Conservation (phyloP, 1,284 basidiomycete genomes). For the Moesziomyces globuligerus region DNA sequence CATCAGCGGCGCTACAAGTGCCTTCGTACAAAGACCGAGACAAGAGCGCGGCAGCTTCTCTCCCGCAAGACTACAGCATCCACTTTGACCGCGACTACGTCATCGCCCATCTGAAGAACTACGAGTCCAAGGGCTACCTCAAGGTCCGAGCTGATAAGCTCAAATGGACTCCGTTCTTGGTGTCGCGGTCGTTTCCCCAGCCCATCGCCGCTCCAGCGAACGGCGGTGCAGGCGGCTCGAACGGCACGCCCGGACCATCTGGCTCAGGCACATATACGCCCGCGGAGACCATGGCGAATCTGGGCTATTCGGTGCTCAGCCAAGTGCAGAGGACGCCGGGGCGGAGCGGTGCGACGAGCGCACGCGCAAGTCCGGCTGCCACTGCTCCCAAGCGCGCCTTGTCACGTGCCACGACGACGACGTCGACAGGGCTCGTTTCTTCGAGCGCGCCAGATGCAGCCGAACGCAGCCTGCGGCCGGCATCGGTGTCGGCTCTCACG, state of each 20-base stretch:
- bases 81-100: slow-evolving; percentile 79
- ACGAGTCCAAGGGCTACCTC: slow-evolving; percentile 84
- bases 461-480: neutral
- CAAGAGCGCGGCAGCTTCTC: slow-evolving; percentile 69
- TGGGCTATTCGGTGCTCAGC: slow-evolving; percentile 40
- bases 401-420: neutral
- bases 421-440: neutral
- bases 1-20: slow-evolving; percentile 9
- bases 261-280: slow-evolving; percentile 33
- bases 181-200: slow-evolving; percentile 71
- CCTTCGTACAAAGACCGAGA: slow-evolving; percentile 44
- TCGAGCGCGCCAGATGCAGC: neutral
- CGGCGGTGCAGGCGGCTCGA: slow-evolving; percentile 7
- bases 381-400: slow-evolving; percentile 8
- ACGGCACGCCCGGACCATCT: slow-evolving; percentile 27
- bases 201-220: slow-evolving; percentile 15
- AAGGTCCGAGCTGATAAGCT: slow-evolving; percentile 84
- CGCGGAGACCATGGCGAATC: slow-evolving; percentile 38
- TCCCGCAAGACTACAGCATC: slow-evolving; percentile 81
- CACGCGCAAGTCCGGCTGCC: slow-evolving; percentile 22
- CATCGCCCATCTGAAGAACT: slow-evolving; percentile 75
- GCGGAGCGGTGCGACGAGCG: slow-evolving; percentile 15
- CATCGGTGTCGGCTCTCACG: neutral
- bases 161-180: slow-evolving; percentile 93
- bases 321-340: slow-evolving; percentile 34